These are phyloP conservation scores for Mycosphaerella sp. DNA, from an alignment of 2,329 filamentous ascomycete genomes.

Conservation along the genomic window DNA sequence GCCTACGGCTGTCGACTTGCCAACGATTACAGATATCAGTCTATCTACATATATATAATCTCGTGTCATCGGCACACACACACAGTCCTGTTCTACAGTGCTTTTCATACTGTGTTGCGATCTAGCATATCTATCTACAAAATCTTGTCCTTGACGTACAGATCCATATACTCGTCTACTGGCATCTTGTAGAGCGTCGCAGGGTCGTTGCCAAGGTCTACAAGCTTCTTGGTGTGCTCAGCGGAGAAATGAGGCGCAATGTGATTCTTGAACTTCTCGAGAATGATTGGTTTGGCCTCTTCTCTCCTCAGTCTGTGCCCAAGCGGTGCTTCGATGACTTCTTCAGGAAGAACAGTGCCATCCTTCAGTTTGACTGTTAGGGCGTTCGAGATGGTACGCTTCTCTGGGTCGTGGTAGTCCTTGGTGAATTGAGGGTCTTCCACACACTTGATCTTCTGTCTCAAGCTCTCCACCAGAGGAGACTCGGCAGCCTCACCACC, in stretches of 20 bases:
- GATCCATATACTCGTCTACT: constrained; percentile 88
- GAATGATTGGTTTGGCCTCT: constrained; percentile 90
- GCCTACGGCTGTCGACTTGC: too few relatives aligned
- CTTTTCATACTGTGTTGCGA: too few relatives aligned
- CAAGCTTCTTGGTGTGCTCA: constrained; percentile 71
- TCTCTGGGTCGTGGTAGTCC: constrained; percentile 90
- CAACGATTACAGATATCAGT: too few relatives aligned
- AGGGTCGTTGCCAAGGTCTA: constrained; percentile 70
- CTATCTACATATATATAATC: too few relatives aligned
- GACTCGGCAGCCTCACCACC: constrained; percentile 88
- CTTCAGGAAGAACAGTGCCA: constrained; percentile 83
- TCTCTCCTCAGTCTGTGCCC: constrained; percentile 86
- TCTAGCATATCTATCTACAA: constrained; percentile 15
- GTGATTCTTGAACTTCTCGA: constrained; percentile 93
- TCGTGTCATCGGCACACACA: too few relatives aligned
- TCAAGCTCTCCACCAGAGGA: constrained; percentile 79
- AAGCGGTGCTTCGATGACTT: constrained; percentile 87
- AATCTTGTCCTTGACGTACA: constrained; percentile 58
- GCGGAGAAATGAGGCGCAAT: constrained; percentile 74
- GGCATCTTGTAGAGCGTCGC: constrained; percentile 71
- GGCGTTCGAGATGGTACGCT: constrained; percentile 96
- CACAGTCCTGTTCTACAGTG: too few relatives aligned
- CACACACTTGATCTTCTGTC: constrained; percentile 90
- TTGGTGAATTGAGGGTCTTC: constrained; percentile 84
- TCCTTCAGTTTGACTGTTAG: constrained; percentile 92